Evolutionary conservation across 1,139 yeast genomes (phyloP).

Genomic region (Candida tetrigidarum): DNA sequence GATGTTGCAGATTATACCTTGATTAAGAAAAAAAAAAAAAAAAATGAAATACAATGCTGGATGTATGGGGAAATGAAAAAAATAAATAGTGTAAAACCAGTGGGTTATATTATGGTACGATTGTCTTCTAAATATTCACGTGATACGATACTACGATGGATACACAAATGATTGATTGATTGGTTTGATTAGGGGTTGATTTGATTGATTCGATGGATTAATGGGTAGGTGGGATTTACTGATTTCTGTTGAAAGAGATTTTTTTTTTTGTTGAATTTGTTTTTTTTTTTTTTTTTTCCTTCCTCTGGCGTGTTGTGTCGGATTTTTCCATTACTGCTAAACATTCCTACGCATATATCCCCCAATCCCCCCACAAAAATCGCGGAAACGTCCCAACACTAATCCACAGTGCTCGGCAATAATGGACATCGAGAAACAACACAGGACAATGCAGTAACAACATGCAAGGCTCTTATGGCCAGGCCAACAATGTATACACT

Average conservation of each 20-base stretch:
- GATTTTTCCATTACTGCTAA: not conserved
- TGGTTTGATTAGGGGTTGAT: constrained; percentile 4
- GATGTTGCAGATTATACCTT: constrained; percentile 1
- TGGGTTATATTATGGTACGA: not conserved
- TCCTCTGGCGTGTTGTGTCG: not conserved
- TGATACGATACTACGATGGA: not conserved
- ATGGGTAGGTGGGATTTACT: not conserved
- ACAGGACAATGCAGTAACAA: too few relatives aligned
- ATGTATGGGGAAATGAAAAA: not conserved
- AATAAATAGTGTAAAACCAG: not conserved
- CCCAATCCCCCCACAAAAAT: not conserved
- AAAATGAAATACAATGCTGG: not conserved
- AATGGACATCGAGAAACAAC: too few relatives aligned
- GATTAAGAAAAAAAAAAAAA: not conserved
- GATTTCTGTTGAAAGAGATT: not conserved
- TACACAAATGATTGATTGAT: constrained; percentile 10
- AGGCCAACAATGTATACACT: too few relatives aligned
- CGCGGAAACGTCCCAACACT: too few relatives aligned
- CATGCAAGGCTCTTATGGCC: too few relatives aligned
- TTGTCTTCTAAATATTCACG: not conserved
- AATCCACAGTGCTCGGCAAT: too few relatives aligned
- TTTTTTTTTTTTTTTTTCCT: not conserved
- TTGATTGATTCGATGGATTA: not conserved
- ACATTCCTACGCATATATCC: too few relatives aligned
- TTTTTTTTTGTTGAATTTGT: not conserved